These are phyloP conservation scores for Aleurites moluccanus DNA, from an alignment of 441 rosid genomes.

Conservation along the genomic window DNA sequence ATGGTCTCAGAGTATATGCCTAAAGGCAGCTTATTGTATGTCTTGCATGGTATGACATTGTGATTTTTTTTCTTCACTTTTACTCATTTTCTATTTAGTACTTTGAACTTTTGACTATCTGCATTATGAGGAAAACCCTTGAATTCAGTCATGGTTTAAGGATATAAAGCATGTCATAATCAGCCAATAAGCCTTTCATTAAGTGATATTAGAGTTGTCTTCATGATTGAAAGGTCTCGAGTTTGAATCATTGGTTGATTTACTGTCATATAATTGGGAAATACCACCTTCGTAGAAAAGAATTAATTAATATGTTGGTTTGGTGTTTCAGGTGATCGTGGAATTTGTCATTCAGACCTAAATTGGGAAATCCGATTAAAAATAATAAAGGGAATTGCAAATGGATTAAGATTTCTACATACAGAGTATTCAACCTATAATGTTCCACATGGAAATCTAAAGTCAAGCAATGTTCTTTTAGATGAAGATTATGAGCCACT, in stretches of 20 bases:
- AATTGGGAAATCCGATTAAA: slow-evolving; percentile 67
- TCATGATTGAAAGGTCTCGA: too few relatives aligned
- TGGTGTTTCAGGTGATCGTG: slow-evolving; percentile 62
- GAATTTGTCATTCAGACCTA: slow-evolving; percentile 55
- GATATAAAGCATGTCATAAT: too few relatives aligned
- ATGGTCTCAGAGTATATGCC: slow-evolving; percentile 69
- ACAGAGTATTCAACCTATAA: slow-evolving; percentile 51
- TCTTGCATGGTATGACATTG: slow-evolving; percentile 65
- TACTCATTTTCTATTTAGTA: not conserved
- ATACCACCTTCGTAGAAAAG: too few relatives aligned
- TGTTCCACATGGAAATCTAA: slow-evolving; percentile 92
- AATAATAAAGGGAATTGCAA: slow-evolving; percentile 65
- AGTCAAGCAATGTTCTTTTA: slow-evolving; percentile 80
- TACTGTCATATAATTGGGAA: too few relatives aligned
- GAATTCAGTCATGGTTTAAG: too few relatives aligned
- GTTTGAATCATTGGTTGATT: too few relatives aligned
- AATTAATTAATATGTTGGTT: not conserved
- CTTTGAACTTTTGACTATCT: too few relatives aligned
- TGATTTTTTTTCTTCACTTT: not conserved
- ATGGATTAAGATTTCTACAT: slow-evolving; percentile 64
- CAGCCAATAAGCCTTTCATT: too few relatives aligned
- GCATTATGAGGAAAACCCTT: too few relatives aligned
- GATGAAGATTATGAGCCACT: slow-evolving; percentile 52
- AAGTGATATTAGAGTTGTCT: too few relatives aligned
- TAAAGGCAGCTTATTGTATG: slow-evolving; percentile 69